phyloP scores from a whole-genome alignment of 257 asterid genomes.

The Rhazya stricta region DNA sequence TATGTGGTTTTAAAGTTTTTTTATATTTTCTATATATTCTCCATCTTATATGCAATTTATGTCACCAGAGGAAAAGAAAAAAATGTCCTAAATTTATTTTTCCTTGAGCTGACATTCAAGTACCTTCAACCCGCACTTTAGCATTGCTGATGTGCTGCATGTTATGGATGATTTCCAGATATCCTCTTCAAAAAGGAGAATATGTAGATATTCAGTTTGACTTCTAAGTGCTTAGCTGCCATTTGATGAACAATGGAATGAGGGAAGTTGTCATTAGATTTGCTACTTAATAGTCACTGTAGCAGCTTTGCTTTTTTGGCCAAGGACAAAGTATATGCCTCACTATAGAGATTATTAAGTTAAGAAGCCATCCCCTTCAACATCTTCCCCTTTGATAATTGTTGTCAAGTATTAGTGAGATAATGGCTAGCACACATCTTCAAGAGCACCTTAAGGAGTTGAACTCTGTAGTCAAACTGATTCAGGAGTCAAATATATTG shows the following conservation, averaged over 20 bases:
- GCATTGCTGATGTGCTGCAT: neutral
- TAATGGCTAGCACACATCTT: neutral
- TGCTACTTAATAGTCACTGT: neutral
- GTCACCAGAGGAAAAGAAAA: neutral
- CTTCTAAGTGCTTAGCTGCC: neutral
- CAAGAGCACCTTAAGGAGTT: neutral
- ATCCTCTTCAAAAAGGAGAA: neutral
- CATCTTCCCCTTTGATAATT: neutral
- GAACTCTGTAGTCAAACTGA: neutral
- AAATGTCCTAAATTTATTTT: neutral
- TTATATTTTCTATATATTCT: conserved; percentile 1
- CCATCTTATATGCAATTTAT: neutral
- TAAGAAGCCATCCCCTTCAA: neutral
- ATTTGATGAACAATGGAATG: neutral
- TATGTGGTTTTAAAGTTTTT: conserved; percentile 32
- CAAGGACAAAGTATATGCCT: neutral
- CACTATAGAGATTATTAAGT: neutral
- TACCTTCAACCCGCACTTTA: neutral
- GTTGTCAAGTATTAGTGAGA: neutral
- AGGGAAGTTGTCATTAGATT: neutral
- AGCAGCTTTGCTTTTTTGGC: neutral
- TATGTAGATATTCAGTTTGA: neutral
- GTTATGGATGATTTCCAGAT: neutral
- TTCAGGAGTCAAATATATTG: neutral
- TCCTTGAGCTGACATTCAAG: neutral